Evolutionary conservation across 176 grass and related monocot genomes (phyloP), one percentile per base, ranked within the genome.

Genomic region (Eremochloa ophiuroides): DNA sequence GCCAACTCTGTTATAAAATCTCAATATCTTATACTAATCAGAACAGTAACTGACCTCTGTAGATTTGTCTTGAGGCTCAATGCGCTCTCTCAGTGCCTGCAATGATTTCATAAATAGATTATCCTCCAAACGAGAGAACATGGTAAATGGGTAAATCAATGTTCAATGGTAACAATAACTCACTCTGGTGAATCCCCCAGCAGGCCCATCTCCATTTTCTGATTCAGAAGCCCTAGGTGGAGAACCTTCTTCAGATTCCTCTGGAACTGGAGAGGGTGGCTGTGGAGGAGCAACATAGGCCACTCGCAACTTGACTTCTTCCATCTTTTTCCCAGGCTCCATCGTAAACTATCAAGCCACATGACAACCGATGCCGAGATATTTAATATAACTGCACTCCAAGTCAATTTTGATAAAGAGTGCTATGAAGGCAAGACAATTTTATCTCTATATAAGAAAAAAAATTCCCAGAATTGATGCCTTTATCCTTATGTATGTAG

Each of bases 181-280:
- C 59, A 91, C 89, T 62, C 82, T 85, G 66, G 84, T 75, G 59
- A 89, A 82, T 79, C 85, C 89, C 11, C 82, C 83, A 77, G 75
- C 43, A 76, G 83, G 70, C 30, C 71, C 43, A 71, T 89, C 80
- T 40, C 69, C 79, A 28, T 86, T 82, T 90, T 93, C 90, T 79
- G 71, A 85, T 80, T 91, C 88, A 71, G 80, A 91, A 85, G 62
- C 77, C 82, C 88, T 93, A 41, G 91, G 84, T 27, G 91, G 90
- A 37, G 91, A 93, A 40, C 94, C 86, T 86, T 93, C 94, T 77
- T 97, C 94, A n/a, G 89, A 93, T 81, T 93, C 94, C 85, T 97
- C 88, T 2, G 86, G 89, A 78, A 97, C 91, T 41, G 91, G 94
- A 77, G 94, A 97, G 28, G 94, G 94, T 87, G 91, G 91, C 69